Percentiles rank a stretch among this genome's conserved stretches.
These are phyloP conservation scores for Globisporangium parvum DNA, from an alignment of 352 stramenopile genomes.

Conservation along the genomic window DNA sequence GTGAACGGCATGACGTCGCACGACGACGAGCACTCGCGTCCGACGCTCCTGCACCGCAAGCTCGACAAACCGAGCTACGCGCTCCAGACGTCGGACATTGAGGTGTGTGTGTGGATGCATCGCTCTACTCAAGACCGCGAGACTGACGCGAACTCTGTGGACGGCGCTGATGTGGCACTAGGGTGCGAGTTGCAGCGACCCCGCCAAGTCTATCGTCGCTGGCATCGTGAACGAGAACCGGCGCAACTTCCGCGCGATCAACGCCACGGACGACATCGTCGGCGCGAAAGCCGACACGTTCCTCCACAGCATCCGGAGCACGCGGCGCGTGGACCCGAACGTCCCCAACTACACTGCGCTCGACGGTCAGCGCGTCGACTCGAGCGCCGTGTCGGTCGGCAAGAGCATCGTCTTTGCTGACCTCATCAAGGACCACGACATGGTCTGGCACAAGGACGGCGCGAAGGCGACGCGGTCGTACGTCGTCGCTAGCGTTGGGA, in stretches of 20 bases:
- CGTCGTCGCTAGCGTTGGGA: slow-evolving; percentile 47
- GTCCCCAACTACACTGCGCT: slow-evolving; percentile 51
- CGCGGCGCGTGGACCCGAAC: slow-evolving; percentile 60
- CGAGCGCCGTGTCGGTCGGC: slow-evolving; percentile 56
- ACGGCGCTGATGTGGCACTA: not conserved
- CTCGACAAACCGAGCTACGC: slow-evolving; percentile 47
- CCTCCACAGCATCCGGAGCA: slow-evolving; percentile 62
- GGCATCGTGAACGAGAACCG: slow-evolving; percentile 55
- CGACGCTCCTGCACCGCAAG: slow-evolving; percentile 36
- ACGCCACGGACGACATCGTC: slow-evolving; percentile 54
- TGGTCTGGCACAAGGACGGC: slow-evolving; percentile 21
- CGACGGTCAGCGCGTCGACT: slow-evolving; percentile 51
- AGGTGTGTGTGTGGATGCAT: no score
- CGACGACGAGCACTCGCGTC: slow-evolving; percentile 46
- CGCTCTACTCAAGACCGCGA: no score
- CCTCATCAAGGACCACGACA: slow-evolving; percentile 38
- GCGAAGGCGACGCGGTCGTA: slow-evolving; percentile 23
- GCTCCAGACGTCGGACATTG: slow-evolving; percentile 58
- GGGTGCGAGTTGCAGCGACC: slow-evolving; percentile 44
- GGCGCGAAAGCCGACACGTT: slow-evolving; percentile 60
- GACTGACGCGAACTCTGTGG: not conserved
- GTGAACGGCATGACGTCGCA: slow-evolving; percentile 54
- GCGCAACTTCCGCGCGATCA: slow-evolving; percentile 49
- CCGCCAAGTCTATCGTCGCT: slow-evolving; percentile 44
- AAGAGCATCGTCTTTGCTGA: slow-evolving; percentile 68